phyloP scores from a whole-genome alignment of 768 basidiomycete species.

The Strobilomyces dryophilus region DNA sequence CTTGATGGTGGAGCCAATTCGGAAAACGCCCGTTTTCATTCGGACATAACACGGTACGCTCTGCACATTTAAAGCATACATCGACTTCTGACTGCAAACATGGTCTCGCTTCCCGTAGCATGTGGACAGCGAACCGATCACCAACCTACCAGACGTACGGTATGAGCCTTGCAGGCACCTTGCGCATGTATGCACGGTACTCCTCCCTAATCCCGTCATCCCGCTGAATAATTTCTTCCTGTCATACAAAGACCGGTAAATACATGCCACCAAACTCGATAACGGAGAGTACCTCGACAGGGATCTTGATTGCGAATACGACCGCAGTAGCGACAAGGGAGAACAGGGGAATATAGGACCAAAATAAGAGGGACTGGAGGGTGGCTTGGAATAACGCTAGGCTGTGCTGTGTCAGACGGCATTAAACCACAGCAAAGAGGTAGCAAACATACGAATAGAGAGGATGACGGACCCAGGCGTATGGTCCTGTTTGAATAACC shows the following conservation, averaged over 20 bases:
- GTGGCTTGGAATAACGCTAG: background rate
- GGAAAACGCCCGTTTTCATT: too few species aligned
- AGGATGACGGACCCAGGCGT: constrained; percentile 13
- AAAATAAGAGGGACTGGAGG: constrained; percentile 3
- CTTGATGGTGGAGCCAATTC: too few species aligned
- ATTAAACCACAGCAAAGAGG: too few species aligned
- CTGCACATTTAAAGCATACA: too few species aligned
- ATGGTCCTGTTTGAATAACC: constrained; percentile 12
- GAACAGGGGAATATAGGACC: constrained; percentile 9
- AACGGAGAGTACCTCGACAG: background rate
- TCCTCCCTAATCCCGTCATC: constrained; percentile 6
- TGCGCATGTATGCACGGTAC: constrained; percentile 10
- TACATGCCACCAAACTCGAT: background rate
- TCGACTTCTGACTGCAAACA: too few species aligned
- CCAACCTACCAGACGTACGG: constrained; percentile 6
- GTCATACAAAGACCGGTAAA: background rate
- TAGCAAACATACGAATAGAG: constrained; percentile 6
- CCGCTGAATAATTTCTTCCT: constrained; percentile 8
- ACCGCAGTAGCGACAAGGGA: background rate
- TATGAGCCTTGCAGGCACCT: constrained; percentile 10
- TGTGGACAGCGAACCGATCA: background rate
- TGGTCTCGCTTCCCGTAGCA: background rate
- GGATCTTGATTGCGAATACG: background rate
- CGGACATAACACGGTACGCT: too few species aligned
- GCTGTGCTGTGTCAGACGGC: background rate